phyloP scores from a whole-genome alignment of 129 eudicot genomes.

The Erigeron canadensis region DNA sequence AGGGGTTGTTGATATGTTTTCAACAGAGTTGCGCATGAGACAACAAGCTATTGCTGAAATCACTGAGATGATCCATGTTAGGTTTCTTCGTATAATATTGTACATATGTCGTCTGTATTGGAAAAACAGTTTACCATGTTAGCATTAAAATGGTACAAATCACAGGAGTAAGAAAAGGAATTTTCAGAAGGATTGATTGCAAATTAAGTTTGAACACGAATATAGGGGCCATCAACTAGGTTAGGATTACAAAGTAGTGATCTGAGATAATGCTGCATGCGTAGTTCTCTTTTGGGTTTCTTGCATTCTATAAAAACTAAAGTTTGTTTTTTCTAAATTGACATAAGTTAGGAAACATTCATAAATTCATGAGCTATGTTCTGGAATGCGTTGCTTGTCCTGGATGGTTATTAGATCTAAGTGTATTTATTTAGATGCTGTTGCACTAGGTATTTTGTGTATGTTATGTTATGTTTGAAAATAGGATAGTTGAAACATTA shows the following conservation, averaged over 20 bases:
- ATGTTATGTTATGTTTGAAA: background rate
- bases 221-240: background rate
- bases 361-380: too few species aligned
- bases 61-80: constrained; percentile 97
- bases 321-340: too few species aligned
- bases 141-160: background rate
- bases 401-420: background rate
- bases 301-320: background rate
- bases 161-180: background rate
- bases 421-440: background rate
- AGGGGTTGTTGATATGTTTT: constrained; percentile 46
- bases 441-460: background rate
- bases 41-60: constrained; percentile 92
- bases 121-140: background rate
- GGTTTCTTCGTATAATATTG: constrained; percentile 25
- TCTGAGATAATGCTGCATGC: background rate
- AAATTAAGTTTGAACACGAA: background rate
- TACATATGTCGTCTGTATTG: background rate
- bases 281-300: background rate
- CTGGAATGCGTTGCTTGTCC: background rate
- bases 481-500: background rate
- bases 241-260: background rate
- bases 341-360: too few species aligned
- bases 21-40: constrained; percentile 67
- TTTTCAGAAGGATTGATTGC: background rate